Base-by-base conservation (phyloP, 257 asterid genomes). In the Fraxinus excelsior region DNA sequence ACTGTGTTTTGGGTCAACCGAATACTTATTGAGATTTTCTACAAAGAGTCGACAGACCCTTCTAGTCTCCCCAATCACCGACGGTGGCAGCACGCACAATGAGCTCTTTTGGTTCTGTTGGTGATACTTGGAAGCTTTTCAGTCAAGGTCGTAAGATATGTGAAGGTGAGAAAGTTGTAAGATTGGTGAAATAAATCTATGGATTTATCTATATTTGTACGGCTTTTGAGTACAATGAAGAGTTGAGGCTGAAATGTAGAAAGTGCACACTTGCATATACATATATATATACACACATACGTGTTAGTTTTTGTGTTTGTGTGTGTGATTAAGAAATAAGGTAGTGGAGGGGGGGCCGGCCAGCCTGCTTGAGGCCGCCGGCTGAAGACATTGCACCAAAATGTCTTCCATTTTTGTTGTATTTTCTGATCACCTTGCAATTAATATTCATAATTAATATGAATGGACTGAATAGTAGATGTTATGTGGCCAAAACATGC, bases 311-410 rank as follows among this genome's bases (percentile, higher is more conserved):
- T 60, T 21, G 53, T 60, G 12, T 37, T n/a, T 28, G 62, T 34
- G 21, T 28, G 35, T 18, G 21, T 34, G 7, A 35, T 35, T 35
- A 35, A 38, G 12, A 40, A 40, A 40, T 40, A 9, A 40, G 21
- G 49, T 12, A 7, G 32, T 31, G 73, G 25, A 26, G 37, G 10
- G 29, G 71, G 32, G 65, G 86, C 80, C 82, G 78, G 87, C 87
- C 73, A 11, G 74, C 80, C 28, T 58, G 71, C 69, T 77, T 38
- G 81, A 76, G 76, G 84, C 80, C 84, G 84, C 80, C 84, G 87
- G 82, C 86, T 62, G 73, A 74, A 70, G 21, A 28, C n/a, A 3
- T 14, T 44, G 53, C 18, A 44, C 53, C 3, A 44, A 44, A 44
- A 44, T 44, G 19, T 44, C 53, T 44, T 44, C 53, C 53, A 44